Conservation (phyloP, 192 early-diverging fungal genomes). For the Coemansia sp. region DNA sequence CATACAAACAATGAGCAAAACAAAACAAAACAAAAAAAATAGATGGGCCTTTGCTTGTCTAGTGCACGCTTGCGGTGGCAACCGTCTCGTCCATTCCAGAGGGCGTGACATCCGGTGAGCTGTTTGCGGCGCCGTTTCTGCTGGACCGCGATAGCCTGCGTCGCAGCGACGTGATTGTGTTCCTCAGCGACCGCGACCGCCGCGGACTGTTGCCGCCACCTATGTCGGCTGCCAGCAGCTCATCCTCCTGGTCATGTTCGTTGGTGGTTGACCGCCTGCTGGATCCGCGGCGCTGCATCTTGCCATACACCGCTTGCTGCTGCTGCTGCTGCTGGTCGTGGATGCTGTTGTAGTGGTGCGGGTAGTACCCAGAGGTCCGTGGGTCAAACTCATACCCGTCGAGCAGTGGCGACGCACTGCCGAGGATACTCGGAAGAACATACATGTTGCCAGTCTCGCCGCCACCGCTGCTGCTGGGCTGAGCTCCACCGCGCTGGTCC, state of each 20-base stretch:
- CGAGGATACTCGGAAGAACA: conserved; percentile 31
- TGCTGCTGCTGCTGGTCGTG: conserved; percentile 15
- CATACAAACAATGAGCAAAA: not conserved
- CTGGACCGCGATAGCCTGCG: conserved; percentile 49
- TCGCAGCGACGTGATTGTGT: conserved; percentile 50
- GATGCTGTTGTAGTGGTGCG: conserved; percentile 4
- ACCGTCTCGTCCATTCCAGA: conserved; percentile 19
- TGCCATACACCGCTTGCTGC: conserved; percentile 3
- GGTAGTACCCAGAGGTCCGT: not conserved
- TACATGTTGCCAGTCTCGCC: conserved; percentile 7
- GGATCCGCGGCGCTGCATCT: not conserved
- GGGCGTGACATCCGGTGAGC: conserved; percentile 24
- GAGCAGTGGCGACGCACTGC: conserved; percentile 42
- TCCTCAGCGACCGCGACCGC: conserved; percentile 45
- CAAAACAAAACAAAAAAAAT: not conserved
- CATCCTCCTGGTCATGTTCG: conserved; percentile 15
- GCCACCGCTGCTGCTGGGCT: not conserved
- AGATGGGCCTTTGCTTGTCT: not conserved
- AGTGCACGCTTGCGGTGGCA: conserved; percentile 25
- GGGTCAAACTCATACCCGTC: conserved; percentile 30
- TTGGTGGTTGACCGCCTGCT: not conserved
- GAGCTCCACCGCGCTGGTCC: conserved; percentile 8
- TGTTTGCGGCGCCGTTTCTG: conserved; percentile 15
- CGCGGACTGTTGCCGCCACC: conserved; percentile 28
- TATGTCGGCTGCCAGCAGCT: conserved; percentile 7